These are phyloP conservation scores for Plasmodium cynomolgi DNA, from an alignment of 169 alveolate genomes.

Conservation along the genomic window DNA sequence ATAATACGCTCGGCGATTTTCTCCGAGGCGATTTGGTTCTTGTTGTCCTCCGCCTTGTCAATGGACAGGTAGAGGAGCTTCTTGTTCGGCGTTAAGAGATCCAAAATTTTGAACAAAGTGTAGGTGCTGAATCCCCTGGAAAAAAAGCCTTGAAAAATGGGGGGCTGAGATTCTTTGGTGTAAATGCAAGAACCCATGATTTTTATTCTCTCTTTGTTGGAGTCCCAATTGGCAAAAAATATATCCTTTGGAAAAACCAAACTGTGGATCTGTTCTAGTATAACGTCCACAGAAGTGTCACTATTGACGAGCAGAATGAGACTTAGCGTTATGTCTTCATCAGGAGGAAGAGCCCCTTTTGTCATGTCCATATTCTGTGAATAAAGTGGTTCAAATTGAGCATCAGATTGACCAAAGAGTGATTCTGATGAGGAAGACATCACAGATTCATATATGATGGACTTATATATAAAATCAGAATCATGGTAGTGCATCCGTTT, in stretches of 20 bases:
- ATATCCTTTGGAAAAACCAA: conserved; percentile 29
- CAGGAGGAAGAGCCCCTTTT: not conserved
- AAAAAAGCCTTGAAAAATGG: conserved; percentile 56
- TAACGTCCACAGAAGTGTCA: not conserved
- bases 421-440: not conserved
- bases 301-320: conserved; percentile 21
- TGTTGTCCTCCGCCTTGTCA: conserved; percentile 26
- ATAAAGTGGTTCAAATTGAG: conserved; percentile 4
- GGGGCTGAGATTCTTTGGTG: conserved; percentile 33
- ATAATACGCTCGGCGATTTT: conserved; percentile 48
- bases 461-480: conserved; percentile 47
- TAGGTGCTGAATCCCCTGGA: conserved; percentile 64
- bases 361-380: conserved; percentile 36
- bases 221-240: not conserved
- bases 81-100: conserved; percentile 5
- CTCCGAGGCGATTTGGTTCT: conserved; percentile 27
- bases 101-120: conserved; percentile 25
- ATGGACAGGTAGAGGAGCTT: conserved; percentile 50
- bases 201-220: conserved; percentile 37
- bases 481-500: conserved; percentile 27
- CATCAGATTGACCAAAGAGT: not conserved
- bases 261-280: conserved; percentile 11
- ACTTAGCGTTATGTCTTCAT: conserved; percentile 49
- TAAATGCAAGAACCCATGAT: conserved; percentile 50
- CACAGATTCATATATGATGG: conserved; percentile 22